Evolutionary conservation across 768 basidiomycete species (phyloP).

Genomic region (Serendipita vermifera): DNA sequence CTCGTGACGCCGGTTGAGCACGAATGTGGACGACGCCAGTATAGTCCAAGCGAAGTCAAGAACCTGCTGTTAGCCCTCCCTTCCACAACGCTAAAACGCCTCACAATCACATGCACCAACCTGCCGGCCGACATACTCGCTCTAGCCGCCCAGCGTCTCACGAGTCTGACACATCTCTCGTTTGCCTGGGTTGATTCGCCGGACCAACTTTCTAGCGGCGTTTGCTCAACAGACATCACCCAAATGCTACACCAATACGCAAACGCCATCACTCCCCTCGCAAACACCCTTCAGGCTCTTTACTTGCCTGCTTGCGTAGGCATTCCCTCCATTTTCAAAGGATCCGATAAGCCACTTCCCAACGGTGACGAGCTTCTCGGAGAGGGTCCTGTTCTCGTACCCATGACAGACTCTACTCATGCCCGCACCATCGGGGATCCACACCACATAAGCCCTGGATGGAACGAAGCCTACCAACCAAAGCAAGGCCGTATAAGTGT

Average conservation of each 20-base stretch:
- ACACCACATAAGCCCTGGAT: background rate
- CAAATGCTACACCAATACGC: background rate
- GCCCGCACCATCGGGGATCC: background rate
- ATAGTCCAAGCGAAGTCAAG: slow-evolving; percentile 2
- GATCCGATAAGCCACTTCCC: background rate
- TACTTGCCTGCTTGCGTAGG: slow-evolving; percentile 6
- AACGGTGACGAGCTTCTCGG: slow-evolving; percentile 6
- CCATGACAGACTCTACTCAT: background rate
- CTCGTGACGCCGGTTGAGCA: background rate
- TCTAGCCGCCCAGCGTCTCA: slow-evolving; percentile 4
- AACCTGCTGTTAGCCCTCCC: background rate
- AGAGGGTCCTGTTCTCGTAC: background rate
- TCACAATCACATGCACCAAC: slow-evolving; percentile 8
- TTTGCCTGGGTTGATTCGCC: slow-evolving; percentile 6
- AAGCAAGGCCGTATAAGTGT: background rate
- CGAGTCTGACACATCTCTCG: slow-evolving; percentile 6
- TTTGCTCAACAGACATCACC: background rate
- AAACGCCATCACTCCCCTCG: slow-evolving; percentile 5
- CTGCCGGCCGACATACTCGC: slow-evolving; percentile 6
- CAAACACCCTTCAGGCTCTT: slow-evolving; percentile 3
- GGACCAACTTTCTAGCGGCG: background rate
- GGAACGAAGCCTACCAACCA: background rate
- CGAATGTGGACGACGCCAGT: background rate
- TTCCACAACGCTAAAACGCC: background rate
- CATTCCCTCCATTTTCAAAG: background rate